Base-by-base conservation (phyloP, 2,329 filamentous ascomycete species). In the Arachnopeziza araneosa region DNA sequence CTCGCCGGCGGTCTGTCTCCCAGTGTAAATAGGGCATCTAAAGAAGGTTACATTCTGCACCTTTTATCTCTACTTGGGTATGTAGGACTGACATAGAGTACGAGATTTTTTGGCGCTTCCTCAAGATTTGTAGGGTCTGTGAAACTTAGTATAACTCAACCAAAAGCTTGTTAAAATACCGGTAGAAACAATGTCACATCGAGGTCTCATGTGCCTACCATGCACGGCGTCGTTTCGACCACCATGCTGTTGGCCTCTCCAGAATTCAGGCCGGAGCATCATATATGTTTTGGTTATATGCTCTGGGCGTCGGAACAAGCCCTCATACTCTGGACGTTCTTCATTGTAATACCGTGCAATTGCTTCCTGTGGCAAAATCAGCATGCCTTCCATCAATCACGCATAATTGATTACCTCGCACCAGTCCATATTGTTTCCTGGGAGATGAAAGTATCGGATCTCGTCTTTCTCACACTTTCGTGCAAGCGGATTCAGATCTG, bases 21-120 rank as follows among this genome's bases (percentile, higher is more conserved):
- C 69, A 71, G 49, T 70, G 68, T 2, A 71, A 59, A 54, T 69
- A 70, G 3, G 69, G 68, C 63, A 71, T 65, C 69, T 70, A 54
- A 10, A 10, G 1, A 17, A 10, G 53, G 63, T 52, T 55, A 65
- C 61, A 52, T 65, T 65, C 6, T 63, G 44, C 2, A 59, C 59
- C 36, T 64, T 14, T 14, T 44, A 44, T 19, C 36, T 44, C 17
- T 32, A 14, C 12, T 44, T 44, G 4, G 24, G 19, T n/a, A 21
- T 22, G n/a, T 30, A 14, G 51, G 21, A 58, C 63, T 54, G 23
- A 62, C 61, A 52, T 64, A 66, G 2, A 62, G 51, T 5, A 60
- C 58, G 32, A 64, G 52, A 50, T 66, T 64, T 22, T 60, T 61
- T 1, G 58, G 60, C 8, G 30, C 24, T 44, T 24, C 55, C 55